Percentiles rank a stretch among this genome's conserved stretches.
Conservation (phyloP, 441 rosid species). For the Rhodomyrtus psidioides region DNA sequence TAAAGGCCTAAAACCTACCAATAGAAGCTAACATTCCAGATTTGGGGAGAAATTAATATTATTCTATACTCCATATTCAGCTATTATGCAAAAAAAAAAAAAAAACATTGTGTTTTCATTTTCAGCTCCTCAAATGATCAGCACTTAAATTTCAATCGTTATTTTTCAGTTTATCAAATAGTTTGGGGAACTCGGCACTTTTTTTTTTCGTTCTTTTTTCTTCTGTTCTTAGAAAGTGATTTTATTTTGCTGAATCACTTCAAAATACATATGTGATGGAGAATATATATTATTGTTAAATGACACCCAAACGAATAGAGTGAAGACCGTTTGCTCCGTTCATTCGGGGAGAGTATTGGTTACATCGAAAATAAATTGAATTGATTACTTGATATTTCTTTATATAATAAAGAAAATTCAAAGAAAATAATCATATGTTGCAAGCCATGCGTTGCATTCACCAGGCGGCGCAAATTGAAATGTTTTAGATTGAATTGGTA, state of each 20-base stretch:
- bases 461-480: too few species aligned
- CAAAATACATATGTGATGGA: neutral
- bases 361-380: neutral
- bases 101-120: neutral
- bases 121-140: neutral
- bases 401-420: neutral
- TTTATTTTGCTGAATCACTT: too few species aligned
- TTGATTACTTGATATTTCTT: neutral
- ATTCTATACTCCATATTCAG: neutral
- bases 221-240: neutral
- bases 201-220: neutral
- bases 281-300: neutral
- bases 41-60: neutral
- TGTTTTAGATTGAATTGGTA: too few species aligned
- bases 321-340: neutral
- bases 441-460: too few species aligned
- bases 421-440: neutral
- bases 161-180: neutral
- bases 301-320: neutral
- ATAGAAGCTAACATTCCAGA: neutral
- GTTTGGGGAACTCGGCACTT: neutral
- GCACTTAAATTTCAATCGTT: neutral
- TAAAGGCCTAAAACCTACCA: neutral
- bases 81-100: neutral
- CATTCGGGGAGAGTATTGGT: neutral